Evolutionary conservation across 225 moss, liverwort and hornwort species (phyloP).

Genomic region (Rhytidiadelphus loreus): DNA sequence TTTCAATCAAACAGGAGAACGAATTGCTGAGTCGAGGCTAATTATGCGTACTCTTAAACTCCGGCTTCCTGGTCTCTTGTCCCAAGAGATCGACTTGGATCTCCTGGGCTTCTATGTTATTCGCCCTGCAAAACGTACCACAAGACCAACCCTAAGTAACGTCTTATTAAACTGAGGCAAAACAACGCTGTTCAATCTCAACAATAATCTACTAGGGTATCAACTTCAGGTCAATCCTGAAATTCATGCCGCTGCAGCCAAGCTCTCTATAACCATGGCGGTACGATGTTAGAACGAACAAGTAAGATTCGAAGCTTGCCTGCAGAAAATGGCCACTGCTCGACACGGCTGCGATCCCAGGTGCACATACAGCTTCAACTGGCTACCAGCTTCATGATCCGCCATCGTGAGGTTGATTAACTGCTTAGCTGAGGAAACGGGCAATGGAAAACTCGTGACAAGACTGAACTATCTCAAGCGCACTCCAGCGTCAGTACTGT

Average conservation of each 20-base stretch:
- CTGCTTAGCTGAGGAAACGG: too few species aligned
- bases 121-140: background rate
- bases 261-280: background rate
- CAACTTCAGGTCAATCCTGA: background rate
- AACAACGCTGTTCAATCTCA: background rate
- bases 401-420: background rate
- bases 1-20: background rate
- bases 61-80: background rate
- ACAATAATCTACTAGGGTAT: background rate
- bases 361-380: slow-evolving; percentile 17
- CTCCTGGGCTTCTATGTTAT: slow-evolving; percentile 3
- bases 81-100: background rate
- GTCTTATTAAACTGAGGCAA: background rate
- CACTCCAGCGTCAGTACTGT: background rate
- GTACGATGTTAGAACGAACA: too few species aligned
- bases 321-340: slow-evolving; percentile 18
- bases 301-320: background rate
- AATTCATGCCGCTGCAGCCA: background rate
- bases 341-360: slow-evolving; percentile 9
- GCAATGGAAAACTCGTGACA: background rate
- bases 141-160: background rate
- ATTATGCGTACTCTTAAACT: background rate
- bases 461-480: background rate
- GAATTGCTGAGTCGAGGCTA: background rate
- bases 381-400: background rate